These are phyloP conservation scores for Skeletonema marinoi DNA, from an alignment of 108 stramenopile genomes.

Conservation along the genomic window DNA sequence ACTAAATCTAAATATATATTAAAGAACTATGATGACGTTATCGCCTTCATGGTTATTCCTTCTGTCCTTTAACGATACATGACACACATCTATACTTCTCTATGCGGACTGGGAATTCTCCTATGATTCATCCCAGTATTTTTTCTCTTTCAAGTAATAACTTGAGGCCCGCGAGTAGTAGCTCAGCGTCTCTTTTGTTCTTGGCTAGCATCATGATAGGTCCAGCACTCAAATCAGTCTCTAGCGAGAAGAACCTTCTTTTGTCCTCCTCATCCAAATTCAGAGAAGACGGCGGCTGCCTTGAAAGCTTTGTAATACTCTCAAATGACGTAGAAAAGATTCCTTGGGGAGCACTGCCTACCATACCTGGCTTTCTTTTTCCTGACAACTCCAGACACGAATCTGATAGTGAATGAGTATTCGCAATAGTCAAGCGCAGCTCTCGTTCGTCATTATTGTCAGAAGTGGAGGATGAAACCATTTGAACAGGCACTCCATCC, in stretches of 20 bases:
- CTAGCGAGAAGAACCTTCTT: conserved; percentile 39
- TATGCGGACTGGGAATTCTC: background rate
- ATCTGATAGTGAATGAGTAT: conserved; percentile 4
- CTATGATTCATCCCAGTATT: background rate
- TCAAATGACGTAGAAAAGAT: conserved; percentile 35
- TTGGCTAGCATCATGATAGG: conserved; percentile 49
- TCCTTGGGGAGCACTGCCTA: conserved; percentile 34
- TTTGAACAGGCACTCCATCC: conserved; percentile 46
- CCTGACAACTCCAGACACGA: conserved; percentile 25
- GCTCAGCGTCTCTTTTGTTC: conserved; percentile 42
- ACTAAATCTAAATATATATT: background rate
- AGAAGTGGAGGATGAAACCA: conserved; percentile 6
- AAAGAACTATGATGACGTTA: background rate
- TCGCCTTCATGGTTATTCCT: background rate
- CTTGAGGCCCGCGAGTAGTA: conserved; percentile 43
- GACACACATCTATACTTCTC: background rate
- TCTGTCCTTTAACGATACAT: background rate
- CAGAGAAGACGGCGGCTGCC: conserved; percentile 18
- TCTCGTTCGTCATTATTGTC: conserved; percentile 28
- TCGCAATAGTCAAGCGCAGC: conserved; percentile 28
- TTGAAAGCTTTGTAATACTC: conserved; percentile 34
- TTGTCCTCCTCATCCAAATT: conserved; percentile 42
- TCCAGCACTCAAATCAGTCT: conserved; percentile 38
- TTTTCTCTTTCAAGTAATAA: conserved; percentile 42
- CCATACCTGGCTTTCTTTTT: conserved; percentile 35